Percentiles rank a stretch among this genome's conserved stretches.
Conservation (phyloP, 164 flowering plant genomes). For the Cinnamomum micranthum region DNA sequence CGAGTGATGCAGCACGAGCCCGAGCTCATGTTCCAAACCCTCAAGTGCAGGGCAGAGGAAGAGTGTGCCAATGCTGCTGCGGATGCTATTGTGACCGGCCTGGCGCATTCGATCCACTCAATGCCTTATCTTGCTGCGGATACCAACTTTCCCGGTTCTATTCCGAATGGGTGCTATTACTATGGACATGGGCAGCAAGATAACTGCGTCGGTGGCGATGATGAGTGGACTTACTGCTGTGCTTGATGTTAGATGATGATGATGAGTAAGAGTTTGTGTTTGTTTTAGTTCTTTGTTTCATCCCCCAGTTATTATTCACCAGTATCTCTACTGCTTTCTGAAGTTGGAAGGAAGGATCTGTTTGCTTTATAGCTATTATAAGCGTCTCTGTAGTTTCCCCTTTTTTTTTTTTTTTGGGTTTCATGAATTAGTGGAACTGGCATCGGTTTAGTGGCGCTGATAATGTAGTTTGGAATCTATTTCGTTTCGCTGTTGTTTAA, state of each 20-base stretch:
- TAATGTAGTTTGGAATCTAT: too few relatives aligned
- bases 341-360: too few relatives aligned
- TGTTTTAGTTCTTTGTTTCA: neutral
- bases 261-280: too few relatives aligned
- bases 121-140: constrained; percentile 69
- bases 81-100: constrained; percentile 40
- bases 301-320: neutral
- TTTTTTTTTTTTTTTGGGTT: too few relatives aligned
- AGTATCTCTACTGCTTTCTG: too few relatives aligned
- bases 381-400: too few relatives aligned
- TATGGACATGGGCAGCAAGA: neutral
- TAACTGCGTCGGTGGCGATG: constrained; percentile 45
- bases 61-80: constrained; percentile 4
- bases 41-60: constrained; percentile 85
- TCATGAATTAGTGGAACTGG: too few relatives aligned
- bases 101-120: constrained; percentile 66
- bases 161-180: constrained; percentile 17
- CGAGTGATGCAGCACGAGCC: constrained; percentile 99
- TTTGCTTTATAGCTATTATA: too few relatives aligned
- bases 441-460: too few relatives aligned
- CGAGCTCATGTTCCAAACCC: constrained; percentile 88
- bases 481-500: too few relatives aligned
- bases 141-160: constrained; percentile 1
- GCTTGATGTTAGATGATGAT: constrained; percentile 32
- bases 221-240: constrained; percentile 75